phyloP scores from a whole-genome alignment of 345 rosid genomes.

The Aegle marmelos region DNA sequence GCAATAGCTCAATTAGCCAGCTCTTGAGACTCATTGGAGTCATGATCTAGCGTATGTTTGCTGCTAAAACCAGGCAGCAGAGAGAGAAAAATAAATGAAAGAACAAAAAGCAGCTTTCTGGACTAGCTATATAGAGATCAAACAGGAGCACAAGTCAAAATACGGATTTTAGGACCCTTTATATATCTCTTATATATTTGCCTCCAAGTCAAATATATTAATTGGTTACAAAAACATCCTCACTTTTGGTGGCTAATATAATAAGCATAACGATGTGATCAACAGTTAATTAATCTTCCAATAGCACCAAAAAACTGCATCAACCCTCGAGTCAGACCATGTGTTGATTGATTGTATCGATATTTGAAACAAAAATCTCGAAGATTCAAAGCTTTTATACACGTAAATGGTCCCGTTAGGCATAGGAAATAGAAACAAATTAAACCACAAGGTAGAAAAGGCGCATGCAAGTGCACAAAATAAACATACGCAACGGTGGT shows the following conservation, averaged over 20 bases:
- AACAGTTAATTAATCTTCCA: not conserved
- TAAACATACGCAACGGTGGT: not conserved
- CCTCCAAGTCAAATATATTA: conserved; percentile 4
- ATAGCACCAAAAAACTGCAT: conserved; percentile 18
- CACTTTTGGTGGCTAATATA: not conserved
- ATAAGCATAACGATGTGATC: not conserved
- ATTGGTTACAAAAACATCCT: conserved; percentile 22
- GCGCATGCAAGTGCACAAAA: not conserved
- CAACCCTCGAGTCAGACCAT: conserved; percentile 44
- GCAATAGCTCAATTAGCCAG: conserved; percentile 3
- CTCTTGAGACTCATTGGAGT: conserved; percentile 12
- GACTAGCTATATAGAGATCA: not conserved
- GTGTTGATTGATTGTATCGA: conserved; percentile 28
- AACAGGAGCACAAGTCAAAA: conserved; percentile 5
- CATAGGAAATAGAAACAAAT: not conserved
- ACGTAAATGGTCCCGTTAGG: conserved; percentile 14
- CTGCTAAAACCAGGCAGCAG: not conserved
- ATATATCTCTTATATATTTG: too few relatives aligned
- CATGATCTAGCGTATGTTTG: conserved; percentile 17
- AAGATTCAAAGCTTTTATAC: not conserved
- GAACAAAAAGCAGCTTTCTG: conserved; percentile 19
- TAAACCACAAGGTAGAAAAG: not conserved
- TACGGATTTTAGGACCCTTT: conserved; percentile 6
- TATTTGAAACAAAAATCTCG: conserved; percentile 29
- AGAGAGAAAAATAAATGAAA: conserved; percentile 7